Evolutionary conservation across 306 rosid species (phyloP).

Genomic region (Fagus sylvatica): DNA sequence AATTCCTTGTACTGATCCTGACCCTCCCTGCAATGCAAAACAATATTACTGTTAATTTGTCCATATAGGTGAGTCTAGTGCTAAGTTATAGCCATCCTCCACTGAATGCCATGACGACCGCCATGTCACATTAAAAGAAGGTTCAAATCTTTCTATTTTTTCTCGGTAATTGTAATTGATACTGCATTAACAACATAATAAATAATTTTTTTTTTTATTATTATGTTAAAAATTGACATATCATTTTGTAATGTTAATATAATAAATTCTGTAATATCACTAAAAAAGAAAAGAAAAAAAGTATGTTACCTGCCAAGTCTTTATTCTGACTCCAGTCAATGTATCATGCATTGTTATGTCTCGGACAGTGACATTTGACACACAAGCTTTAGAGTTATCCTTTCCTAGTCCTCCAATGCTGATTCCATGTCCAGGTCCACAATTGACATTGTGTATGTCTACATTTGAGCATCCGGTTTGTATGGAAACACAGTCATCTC

Average conservation of each 20-base stretch:
- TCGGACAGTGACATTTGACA: constrained; percentile 74
- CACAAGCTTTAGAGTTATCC: constrained; percentile 71
- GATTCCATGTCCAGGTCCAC: constrained; percentile 85
- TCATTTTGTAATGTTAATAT: too few species aligned
- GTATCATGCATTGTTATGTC: constrained; percentile 53
- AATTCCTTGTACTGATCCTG: constrained; percentile 65
- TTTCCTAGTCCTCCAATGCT: constrained; percentile 81
- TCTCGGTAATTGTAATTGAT: too few species aligned
- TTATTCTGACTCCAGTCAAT: constrained; percentile 76
- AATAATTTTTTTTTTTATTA: too few species aligned
- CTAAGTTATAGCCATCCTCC: not conserved
- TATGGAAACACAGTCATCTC: constrained; percentile 77
- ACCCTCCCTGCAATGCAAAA: constrained; percentile 65
- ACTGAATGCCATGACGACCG: too few species aligned
- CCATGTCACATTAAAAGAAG: too few species aligned
- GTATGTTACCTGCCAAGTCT: constrained; percentile 76
- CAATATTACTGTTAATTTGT: not conserved
- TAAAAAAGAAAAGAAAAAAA: not conserved
- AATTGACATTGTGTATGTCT: constrained; percentile 56
- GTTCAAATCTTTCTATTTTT: too few species aligned
- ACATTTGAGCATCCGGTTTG: constrained; percentile 75
- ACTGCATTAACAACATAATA: too few species aligned
- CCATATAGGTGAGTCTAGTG: not conserved
- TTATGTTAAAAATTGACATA: too few species aligned
- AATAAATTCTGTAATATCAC: too few species aligned